Conservation (phyloP, 371 early-diverging fungal species). For the Saksenaea vasiformis region DNA sequence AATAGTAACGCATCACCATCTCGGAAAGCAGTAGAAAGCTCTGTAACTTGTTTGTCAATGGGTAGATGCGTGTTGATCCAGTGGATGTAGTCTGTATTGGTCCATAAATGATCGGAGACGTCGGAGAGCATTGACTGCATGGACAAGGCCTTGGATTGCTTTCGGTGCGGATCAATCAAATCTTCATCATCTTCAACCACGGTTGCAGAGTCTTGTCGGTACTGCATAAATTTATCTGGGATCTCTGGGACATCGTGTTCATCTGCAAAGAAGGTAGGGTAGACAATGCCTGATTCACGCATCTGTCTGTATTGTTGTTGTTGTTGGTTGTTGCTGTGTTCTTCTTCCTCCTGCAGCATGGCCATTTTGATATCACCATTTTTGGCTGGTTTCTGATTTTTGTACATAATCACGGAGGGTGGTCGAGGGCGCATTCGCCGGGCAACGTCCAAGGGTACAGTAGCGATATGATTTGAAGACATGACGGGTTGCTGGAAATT, state of each 20-base stretch:
- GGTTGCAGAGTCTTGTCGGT: conserved; percentile 1
- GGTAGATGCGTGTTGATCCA: conserved; percentile 62
- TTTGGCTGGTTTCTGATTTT: conserved; percentile 24
- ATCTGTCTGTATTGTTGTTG: conserved; percentile 16
- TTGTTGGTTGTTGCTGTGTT: neutral
- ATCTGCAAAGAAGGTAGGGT: conserved; percentile 9
- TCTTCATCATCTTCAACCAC: conserved; percentile 30
- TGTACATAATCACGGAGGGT: conserved; percentile 58
- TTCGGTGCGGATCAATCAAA: conserved; percentile 31
- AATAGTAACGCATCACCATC: conserved; percentile 57
- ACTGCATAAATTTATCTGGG: conserved; percentile 9
- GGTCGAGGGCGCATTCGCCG: conserved; percentile 67
- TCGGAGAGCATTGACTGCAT: conserved; percentile 16
- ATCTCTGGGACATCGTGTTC: conserved; percentile 9
- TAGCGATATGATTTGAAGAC: conserved; percentile 67
- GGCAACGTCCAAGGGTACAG: conserved; percentile 63
- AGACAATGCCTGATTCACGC: conserved; percentile 25
- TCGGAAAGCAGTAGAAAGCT: conserved; percentile 51
- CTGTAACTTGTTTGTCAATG: conserved; percentile 32
- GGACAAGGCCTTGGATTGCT: neutral
- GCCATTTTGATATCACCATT: conserved; percentile 22
- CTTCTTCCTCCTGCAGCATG: conserved; percentile 33
- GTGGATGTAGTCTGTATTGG: conserved; percentile 33
- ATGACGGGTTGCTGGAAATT: conserved; percentile 67
- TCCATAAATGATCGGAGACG: neutral